A percentile compares a stretch with the other conserved stretches of the same genome.
Conservation (phyloP, 148 eudicot species). For the Pouteria glomerata region DNA sequence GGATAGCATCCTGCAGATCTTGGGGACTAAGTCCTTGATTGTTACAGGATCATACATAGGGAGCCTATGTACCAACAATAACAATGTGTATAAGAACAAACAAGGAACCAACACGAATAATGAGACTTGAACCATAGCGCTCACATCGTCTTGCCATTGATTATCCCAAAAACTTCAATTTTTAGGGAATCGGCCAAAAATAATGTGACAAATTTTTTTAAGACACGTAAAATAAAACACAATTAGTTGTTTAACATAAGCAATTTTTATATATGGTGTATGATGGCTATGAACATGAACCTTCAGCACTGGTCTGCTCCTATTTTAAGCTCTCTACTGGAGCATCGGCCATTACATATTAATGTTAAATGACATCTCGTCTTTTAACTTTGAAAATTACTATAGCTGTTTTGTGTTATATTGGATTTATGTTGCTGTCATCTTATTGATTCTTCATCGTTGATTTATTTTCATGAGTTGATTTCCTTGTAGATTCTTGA, state of each 20-base stretch:
- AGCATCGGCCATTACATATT: neutral
- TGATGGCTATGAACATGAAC: neutral
- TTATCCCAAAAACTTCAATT: no score
- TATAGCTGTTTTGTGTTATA: neutral
- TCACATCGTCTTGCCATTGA: no score
- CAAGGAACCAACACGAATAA: no score
- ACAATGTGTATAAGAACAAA: no score
- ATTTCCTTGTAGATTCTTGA: slow-evolving; percentile 55
- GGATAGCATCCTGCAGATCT: no score
- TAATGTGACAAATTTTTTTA: neutral
- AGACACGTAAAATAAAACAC: neutral
- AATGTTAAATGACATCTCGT: neutral
- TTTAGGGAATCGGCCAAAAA: no score
- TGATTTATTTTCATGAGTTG: neutral
- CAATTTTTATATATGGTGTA: neutral
- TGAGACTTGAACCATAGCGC: no score
- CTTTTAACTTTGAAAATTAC: neutral
- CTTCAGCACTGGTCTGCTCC: neutral
- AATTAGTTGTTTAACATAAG: neutral
- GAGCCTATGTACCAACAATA: no score
- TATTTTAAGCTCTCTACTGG: neutral
- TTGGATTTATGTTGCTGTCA: neutral
- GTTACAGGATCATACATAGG: no score
- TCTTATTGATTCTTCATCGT: neutral
- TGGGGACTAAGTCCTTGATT: no score